Percentiles rank a stretch among this genome's conserved stretches.
Evolutionary conservation across 148 eudicot genomes (phyloP).

Genomic region (Rhododendron kiyosumense): DNA sequence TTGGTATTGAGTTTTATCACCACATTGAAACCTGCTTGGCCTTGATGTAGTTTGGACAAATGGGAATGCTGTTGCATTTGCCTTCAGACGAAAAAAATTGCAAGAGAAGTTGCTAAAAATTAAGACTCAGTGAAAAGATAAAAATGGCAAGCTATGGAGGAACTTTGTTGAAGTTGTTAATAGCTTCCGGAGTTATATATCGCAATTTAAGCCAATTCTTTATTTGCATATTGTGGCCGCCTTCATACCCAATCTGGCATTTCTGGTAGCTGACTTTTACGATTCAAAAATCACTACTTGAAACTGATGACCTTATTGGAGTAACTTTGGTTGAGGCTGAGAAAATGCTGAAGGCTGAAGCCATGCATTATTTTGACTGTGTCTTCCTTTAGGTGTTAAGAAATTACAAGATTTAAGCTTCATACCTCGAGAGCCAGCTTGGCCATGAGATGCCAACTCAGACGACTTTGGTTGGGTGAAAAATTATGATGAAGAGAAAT

Average conservation of each 20-base stretch:
- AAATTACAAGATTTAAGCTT: neutral
- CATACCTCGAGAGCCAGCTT: neutral
- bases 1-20: neutral
- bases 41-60: neutral
- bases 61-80: neutral
- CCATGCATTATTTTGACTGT: neutral
- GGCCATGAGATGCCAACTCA: neutral
- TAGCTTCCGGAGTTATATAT: neutral
- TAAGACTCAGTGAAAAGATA: neutral
- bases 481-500: neutral
- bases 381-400: neutral
- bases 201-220: neutral
- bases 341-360: neutral
- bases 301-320: neutral
- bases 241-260: neutral
- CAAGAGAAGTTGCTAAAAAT: neutral
- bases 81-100: neutral
- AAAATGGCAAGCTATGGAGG: neutral
- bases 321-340: neutral
- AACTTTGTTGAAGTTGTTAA: neutral
- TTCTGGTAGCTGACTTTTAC: neutral
- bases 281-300: neutral
- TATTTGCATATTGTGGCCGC: neutral
- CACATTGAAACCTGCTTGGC: neutral
- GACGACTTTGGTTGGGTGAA: neutral